Percentiles rank a stretch among this genome's conserved stretches.
Evolutionary conservation across 2,329 filamentous ascomycete species (phyloP).

Genomic region (Emergomyces pasteurianus): DNA sequence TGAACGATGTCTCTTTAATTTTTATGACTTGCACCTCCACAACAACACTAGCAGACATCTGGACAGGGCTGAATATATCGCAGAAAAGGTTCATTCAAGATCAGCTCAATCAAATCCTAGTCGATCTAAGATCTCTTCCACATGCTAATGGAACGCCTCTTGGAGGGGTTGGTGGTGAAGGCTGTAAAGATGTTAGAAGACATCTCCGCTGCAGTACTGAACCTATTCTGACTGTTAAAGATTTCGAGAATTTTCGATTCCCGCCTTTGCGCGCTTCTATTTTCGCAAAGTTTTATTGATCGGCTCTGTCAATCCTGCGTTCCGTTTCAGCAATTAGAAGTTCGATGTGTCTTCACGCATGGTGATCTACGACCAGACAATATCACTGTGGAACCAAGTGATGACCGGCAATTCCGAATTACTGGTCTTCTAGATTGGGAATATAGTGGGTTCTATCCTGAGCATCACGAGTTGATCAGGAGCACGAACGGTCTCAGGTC

Average conservation of each 20-base stretch:
- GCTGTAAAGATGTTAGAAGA: slow-evolving; percentile 16
- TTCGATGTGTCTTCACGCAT: slow-evolving; percentile 16
- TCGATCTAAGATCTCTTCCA: slow-evolving; percentile 12
- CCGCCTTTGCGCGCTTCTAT: slow-evolving; percentile 8
- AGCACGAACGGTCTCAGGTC: slow-evolving; percentile 14
- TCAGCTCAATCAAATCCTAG: slow-evolving; percentile 12
- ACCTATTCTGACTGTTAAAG: slow-evolving; percentile 10
- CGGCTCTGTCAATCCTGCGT: slow-evolving; percentile 8
- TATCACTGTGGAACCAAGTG: slow-evolving; percentile 13
- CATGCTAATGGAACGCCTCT: slow-evolving; percentile 9
- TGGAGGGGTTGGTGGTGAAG: slow-evolving; percentile 16
- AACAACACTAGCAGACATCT: slow-evolving; percentile 11
- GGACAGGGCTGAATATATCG: slow-evolving; percentile 7
- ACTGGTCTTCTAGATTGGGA: slow-evolving; percentile 19
- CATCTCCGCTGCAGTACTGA: slow-evolving; percentile 12
- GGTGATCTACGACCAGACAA: slow-evolving; percentile 18
- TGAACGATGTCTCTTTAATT: slow-evolving; percentile 12
- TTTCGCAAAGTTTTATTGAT: slow-evolving; percentile 9
- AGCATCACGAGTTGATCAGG: slow-evolving; percentile 17
- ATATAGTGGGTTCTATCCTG: slow-evolving; percentile 18
- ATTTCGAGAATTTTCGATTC: slow-evolving; percentile 15
- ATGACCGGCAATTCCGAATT: slow-evolving; percentile 11
- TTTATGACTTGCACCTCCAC: slow-evolving; percentile 13
- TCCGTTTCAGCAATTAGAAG: slow-evolving; percentile 1
- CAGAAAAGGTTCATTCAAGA: slow-evolving; percentile 13